Base-by-base conservation (phyloP, 352 stramenopile genomes). In the Phytophthora litchii region DNA sequence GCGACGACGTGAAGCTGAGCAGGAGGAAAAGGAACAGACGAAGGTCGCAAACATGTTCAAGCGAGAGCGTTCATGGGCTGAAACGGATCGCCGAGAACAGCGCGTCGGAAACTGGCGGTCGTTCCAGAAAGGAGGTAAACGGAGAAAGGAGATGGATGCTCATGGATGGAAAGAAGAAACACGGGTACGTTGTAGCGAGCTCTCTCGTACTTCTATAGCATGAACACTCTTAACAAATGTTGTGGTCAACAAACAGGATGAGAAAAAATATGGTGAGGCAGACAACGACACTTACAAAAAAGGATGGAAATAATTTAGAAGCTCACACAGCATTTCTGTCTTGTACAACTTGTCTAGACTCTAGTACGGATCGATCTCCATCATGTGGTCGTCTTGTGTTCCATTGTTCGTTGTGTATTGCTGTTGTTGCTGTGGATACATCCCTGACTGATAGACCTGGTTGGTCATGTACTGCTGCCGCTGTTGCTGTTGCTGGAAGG, bases 281-380 rank as follows among this genome's bases (percentile, higher is more conserved):
- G 80, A 91, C 32, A 89, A 79, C 40, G 80, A 91, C 35, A 60
- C 73, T 63, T 91, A 94, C 80, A 94, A 94, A 64, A 75, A 77
- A 65, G 68, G 64, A 44, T 92, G 83, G 85, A 91, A 89, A 77
- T 91, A 88, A 85, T 48, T 72, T 76, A 76, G 51, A 48, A 23
- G 29, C 41, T 49, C 32, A 43, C 19, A 17, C 58, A 60, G 16
- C 46, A 54, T 45, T 60, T 52, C 38, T 50, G 37, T 48, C 44
- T 45, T 60, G 48, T 56, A 50, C 58, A 60, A 38, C n/a, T 25
- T 29, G 10, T 55, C 12, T 69, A 31, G 32, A 42, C 21, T 41
- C 57, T 74, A 81, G 29, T 67, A 76, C 12, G 57, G 64, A 55
- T 87, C 78, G 41, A 83, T 66, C 42, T 87, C 78, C 78, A 87